phyloP scores from a whole-genome alignment of 2,329 filamentous ascomycete genomes.

The Nectriaceae sp. region DNA sequence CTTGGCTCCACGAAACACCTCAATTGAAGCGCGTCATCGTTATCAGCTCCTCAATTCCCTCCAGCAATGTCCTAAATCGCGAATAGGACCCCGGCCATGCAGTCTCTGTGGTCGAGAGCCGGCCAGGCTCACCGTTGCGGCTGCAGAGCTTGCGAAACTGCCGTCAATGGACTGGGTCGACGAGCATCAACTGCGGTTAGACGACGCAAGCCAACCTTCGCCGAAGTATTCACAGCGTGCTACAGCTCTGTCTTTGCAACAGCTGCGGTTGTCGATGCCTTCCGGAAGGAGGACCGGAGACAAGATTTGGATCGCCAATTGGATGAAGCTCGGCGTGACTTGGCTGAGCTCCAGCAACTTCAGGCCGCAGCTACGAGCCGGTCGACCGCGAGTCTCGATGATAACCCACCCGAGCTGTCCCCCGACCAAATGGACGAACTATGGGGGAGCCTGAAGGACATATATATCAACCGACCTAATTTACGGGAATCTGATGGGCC shows the following conservation, averaged over 20 bases:
- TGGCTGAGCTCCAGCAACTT: constrained; percentile 42
- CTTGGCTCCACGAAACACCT: constrained; percentile 22
- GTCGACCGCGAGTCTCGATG: constrained; percentile 7
- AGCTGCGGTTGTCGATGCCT: constrained; percentile 63
- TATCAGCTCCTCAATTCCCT: constrained; percentile 12
- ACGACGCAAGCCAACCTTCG: constrained; percentile 50
- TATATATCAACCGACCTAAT: constrained; percentile 35
- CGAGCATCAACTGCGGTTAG: constrained; percentile 51
- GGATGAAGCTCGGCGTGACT: constrained; percentile 51
- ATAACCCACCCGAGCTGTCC: constrained; percentile 18
- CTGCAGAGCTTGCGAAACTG: constrained; percentile 62
- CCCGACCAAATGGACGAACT: constrained; percentile 33
- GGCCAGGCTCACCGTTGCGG: constrained; percentile 63
- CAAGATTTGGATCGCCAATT: constrained; percentile 64
- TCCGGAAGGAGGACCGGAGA: constrained; percentile 57
- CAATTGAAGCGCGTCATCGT: constrained; percentile 20
- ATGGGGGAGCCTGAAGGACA: constrained; percentile 33
- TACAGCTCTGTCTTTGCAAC: constrained; percentile 70
- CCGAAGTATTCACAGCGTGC: constrained; percentile 63
- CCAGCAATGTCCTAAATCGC: constrained; percentile 25
- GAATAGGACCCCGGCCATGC: constrained; percentile 53
- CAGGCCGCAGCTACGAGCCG: constrained; percentile 26
- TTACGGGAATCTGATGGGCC: constrained; percentile 39
- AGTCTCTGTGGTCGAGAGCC: constrained; percentile 68
- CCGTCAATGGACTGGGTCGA: constrained; percentile 49